These are phyloP conservation scores for Didymella exigua DNA, from an alignment of 2,329 filamentous ascomycete genomes.

Conservation along the genomic window DNA sequence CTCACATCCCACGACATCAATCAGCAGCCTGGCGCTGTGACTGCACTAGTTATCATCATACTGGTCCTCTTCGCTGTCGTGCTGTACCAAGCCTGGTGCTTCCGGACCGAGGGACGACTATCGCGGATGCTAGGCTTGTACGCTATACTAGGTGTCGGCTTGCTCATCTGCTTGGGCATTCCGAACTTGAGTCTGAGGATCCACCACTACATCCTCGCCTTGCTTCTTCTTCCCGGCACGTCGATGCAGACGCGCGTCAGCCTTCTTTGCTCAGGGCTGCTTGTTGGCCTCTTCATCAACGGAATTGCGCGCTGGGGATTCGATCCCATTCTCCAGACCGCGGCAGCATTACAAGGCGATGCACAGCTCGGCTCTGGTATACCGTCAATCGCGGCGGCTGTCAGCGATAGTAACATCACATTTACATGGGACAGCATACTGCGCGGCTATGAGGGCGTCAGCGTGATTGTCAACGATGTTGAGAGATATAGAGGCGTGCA, in stretches of 20 bases:
- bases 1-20: conserved; percentile 45
- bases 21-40: conserved; percentile 47
- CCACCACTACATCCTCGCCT: conserved; percentile 85
- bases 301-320: conserved; percentile 94
- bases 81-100: conserved; percentile 42
- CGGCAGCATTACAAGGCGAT: conserved; percentile 66
- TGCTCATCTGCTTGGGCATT: conserved; percentile 78
- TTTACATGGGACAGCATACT: conserved; percentile 52
- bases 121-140: conserved; percentile 80
- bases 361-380: conserved; percentile 62
- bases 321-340: conserved; percentile 83
- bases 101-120: conserved; percentile 55
- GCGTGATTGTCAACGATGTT: conserved; percentile 83
- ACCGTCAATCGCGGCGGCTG: conserved; percentile 49
- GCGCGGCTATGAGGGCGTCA: conserved; percentile 72
- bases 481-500: conserved; percentile 68
- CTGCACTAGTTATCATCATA: conserved; percentile 42
- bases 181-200: conserved; percentile 85
- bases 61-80: conserved; percentile 34
- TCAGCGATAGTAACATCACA: conserved; percentile 54
- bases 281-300: conserved; percentile 91
- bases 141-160: conserved; percentile 74
- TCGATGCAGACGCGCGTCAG: conserved; percentile 84
- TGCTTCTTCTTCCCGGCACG: conserved; percentile 89
- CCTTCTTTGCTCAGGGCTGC: conserved; percentile 85